These are phyloP conservation scores for Talaromyces sp. DNA, from an alignment of 2,329 filamentous ascomycete genomes.

Conservation along the genomic window DNA sequence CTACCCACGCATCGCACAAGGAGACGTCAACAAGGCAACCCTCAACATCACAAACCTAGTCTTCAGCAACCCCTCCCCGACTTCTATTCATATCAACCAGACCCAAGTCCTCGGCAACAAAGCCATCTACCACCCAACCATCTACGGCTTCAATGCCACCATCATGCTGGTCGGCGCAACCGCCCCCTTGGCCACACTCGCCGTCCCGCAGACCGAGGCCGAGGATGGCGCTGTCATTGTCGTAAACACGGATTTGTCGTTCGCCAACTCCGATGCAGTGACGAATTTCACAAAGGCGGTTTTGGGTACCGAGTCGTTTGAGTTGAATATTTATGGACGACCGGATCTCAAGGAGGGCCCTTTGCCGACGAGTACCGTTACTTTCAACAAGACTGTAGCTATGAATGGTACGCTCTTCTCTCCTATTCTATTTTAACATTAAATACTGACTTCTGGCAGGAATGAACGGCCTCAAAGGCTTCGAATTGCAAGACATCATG, in stretches of 20 bases:
- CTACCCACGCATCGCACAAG: conserved; percentile 57
- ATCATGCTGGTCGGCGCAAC: conserved; percentile 46
- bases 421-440: not conserved
- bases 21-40: conserved; percentile 51
- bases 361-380: conserved; percentile 49
- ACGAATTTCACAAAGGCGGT: conserved; percentile 49
- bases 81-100: conserved; percentile 50
- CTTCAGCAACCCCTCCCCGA: conserved; percentile 49
- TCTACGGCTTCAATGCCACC: conserved; percentile 53
- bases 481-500: conserved; percentile 48
- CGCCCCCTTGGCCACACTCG: conserved; percentile 44
- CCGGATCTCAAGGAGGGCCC: conserved; percentile 51
- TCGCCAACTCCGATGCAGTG: conserved; percentile 45
- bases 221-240: conserved; percentile 41
- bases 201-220: conserved; percentile 45
- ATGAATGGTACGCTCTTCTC: conserved; percentile 49
- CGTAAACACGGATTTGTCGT: conserved; percentile 44
- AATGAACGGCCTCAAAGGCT: conserved; percentile 55
- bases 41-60: conserved; percentile 51
- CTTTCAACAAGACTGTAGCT: conserved; percentile 56
- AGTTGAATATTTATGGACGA: conserved; percentile 50
- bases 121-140: conserved; percentile 52
- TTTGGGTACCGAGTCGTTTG: conserved; percentile 48
- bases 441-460: conserved; percentile 35
- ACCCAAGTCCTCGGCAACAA: conserved; percentile 46